These are phyloP conservation scores for Sextonia rubra DNA, from an alignment of 164 flowering plant species.

Conservation along the genomic window DNA sequence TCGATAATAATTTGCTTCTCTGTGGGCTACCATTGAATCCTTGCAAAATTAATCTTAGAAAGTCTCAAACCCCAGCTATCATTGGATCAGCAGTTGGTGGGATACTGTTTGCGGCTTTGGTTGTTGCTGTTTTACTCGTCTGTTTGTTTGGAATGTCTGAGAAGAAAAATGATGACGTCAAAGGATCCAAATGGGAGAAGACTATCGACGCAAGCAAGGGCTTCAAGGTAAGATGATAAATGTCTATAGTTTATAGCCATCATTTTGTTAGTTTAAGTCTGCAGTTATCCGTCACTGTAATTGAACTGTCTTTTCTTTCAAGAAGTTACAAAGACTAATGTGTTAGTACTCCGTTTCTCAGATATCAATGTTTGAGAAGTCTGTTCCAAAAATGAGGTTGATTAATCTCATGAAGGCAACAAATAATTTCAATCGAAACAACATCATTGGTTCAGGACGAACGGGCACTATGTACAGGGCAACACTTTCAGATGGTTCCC, in stretches of 20 bases:
- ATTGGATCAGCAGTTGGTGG: constrained; percentile 56
- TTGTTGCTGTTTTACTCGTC: constrained; percentile 31
- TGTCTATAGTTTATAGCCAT: too few species aligned
- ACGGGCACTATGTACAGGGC: constrained; percentile 25
- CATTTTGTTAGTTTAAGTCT: neutral
- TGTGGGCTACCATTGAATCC: constrained; percentile 6
- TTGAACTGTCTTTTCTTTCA: neutral
- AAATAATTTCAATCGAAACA: constrained; percentile 18
- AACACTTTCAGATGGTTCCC: constrained; percentile 17
- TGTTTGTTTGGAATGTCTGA: constrained; percentile 22
- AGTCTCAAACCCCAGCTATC: constrained; percentile 27
- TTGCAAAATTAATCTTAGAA: constrained; percentile 27
- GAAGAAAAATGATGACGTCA: constrained; percentile 53
- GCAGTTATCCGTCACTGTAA: too few species aligned
- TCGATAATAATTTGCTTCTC: neutral
- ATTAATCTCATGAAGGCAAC: constrained; percentile 25
- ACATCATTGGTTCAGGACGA: constrained; percentile 20
- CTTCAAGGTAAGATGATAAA: constrained; percentile 41
- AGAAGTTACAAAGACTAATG: too few species aligned
- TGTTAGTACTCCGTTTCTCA: constrained; percentile 19
- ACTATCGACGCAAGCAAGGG: constrained; percentile 55
- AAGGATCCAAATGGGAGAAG: constrained; percentile 81
- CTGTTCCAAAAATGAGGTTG: constrained; percentile 17
- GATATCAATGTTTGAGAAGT: constrained; percentile 37
- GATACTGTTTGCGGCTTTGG: constrained; percentile 28